Evolutionary conservation across 805 yeast species (phyloP), one percentile per base, ranked within the genome.

Genomic region (Candida oleophila): DNA sequence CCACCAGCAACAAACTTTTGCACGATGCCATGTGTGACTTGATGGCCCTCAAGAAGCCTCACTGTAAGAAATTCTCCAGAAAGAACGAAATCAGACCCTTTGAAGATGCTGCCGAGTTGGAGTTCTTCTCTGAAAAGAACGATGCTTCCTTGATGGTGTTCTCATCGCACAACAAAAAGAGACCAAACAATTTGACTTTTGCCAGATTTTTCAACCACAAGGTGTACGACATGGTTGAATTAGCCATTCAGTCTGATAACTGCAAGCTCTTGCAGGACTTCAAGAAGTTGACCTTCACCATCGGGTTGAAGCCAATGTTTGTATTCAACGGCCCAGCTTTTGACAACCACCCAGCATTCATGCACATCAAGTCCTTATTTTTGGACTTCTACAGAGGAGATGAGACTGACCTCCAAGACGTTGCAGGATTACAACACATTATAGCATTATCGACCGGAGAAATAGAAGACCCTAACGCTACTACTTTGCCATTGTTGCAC

Each of bases 261-360:
- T 25, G 30, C 11, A 89, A 89, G 64, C 72, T 91, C 35, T 74
- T 94, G 46, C 68, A 77, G 49, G 97, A 92, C 57, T 94, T 94
- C 76, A 83, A 79, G 55, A 84, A 85, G 55, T 63, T 74, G 46
- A 89, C 97, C 1, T 89, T 91, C 68, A 81, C 85, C 38, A 74
- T 92, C 34, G 99, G 99, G 22, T 74, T 92, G 63, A 91, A 89
- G 65, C 99, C 99, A 49, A 82, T 94, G 91, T 87, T 94, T 66
- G 76, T 86, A 2, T 94, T 94, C 74, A 89, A 89, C 64, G 97
- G 99, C 38, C 83, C 94, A 19, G 86, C 86, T 8, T 94, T 94
- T 59, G 98, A 94, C 55, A 75, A 84, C 11, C 89, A 92, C 61
- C 96, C 97, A 22, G 84, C 85, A 21, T 91, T 78, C 69, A 81